Evolutionary conservation across 208 protist species (phyloP).

Genomic region (Entamoeba invadens): DNA sequence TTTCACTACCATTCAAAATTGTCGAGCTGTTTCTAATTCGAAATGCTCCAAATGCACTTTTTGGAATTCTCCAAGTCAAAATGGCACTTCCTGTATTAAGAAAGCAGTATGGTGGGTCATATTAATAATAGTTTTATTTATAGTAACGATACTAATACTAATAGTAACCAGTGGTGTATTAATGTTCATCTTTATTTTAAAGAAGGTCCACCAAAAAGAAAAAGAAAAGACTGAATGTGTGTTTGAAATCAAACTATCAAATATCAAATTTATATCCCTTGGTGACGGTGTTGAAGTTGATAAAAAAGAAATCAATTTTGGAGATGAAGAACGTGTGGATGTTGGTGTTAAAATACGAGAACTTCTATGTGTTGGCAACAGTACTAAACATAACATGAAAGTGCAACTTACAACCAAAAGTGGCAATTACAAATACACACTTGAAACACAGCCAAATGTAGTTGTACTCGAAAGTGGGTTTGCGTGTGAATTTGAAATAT

Average conservation of each 20-base stretch:
- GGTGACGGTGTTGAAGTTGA: no score
- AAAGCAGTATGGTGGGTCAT: not conserved
- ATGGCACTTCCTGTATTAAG: not conserved
- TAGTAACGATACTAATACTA: not conserved
- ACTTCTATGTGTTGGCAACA: not conserved
- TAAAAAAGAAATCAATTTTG: no score
- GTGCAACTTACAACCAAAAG: not conserved
- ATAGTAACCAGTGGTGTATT: not conserved
- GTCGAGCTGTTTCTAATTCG: not conserved
- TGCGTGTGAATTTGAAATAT: not conserved
- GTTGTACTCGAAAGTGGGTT: not conserved
- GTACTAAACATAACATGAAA: not conserved
- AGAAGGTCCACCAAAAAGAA: not conserved
- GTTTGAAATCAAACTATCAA: not conserved
- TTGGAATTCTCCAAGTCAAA: not conserved
- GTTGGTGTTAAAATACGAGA: not conserved
- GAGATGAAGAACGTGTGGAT: not conserved
- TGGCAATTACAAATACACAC: not conserved
- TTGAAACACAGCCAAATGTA: not conserved
- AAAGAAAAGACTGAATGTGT: no score
- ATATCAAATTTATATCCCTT: not conserved
- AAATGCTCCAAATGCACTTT: not conserved
- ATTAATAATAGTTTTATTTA: not conserved
- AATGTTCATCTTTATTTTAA: not conserved
- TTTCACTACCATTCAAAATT: not conserved